Evolutionary conservation across 306 rosid genomes (phyloP).

Genomic region (Albizia julibrissin): DNA sequence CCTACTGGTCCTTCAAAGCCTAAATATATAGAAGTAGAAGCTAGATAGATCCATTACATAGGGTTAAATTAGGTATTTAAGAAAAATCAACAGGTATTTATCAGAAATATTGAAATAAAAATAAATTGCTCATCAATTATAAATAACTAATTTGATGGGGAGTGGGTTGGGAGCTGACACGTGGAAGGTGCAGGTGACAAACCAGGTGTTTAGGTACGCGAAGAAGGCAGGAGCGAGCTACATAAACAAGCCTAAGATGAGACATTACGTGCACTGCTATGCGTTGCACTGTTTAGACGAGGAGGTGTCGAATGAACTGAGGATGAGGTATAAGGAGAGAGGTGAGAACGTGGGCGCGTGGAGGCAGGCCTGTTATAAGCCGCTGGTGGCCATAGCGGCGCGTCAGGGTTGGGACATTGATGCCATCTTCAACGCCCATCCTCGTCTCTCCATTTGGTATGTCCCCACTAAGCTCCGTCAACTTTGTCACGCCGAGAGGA

Average conservation of each 20-base stretch:
- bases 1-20: neutral
- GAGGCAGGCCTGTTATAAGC: conserved; percentile 89
- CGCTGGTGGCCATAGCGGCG: conserved; percentile 75
- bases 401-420: conserved; percentile 93
- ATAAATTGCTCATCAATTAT: too few relatives aligned
- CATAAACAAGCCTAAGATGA: conserved; percentile 96
- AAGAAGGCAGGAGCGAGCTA: conserved; percentile 91
- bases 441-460: conserved; percentile 83
- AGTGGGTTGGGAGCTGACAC: neutral
- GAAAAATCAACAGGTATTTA: too few relatives aligned
- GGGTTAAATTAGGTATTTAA: too few relatives aligned
- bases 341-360: conserved; percentile 92
- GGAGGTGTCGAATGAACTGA: conserved; percentile 66
- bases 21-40: too few relatives aligned
- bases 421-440: conserved; percentile 83
- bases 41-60: too few relatives aligned
- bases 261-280: conserved; percentile 97
- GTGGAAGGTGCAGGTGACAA: conserved; percentile 62
- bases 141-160: too few relatives aligned
- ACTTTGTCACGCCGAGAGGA: conserved; percentile 85
- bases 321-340: conserved; percentile 69
- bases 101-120: too few relatives aligned
- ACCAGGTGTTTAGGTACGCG: conserved; percentile 85
- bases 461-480: conserved; percentile 96
- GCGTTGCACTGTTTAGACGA: conserved; percentile 89